These are phyloP conservation scores for Colletotrichum sublineola DNA, from an alignment of 2,329 filamentous ascomycete species.

Conservation along the genomic window DNA sequence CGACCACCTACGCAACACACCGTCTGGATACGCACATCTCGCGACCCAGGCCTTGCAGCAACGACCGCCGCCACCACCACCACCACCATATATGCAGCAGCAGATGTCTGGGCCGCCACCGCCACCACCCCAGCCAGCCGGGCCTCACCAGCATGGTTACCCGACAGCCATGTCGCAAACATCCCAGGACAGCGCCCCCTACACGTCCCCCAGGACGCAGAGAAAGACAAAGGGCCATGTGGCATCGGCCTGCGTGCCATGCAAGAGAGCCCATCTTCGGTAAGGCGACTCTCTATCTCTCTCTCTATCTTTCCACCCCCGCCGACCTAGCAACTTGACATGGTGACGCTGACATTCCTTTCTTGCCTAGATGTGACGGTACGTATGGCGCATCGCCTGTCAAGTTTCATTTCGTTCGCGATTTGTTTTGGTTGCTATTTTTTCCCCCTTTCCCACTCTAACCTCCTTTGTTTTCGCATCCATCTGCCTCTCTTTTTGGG, in stretches of 20 bases:
- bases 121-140: conserved; percentile 45
- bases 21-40: conserved; percentile 37
- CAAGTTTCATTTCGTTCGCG: conserved; percentile 29
- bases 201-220: conserved; percentile 71
- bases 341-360: conserved; percentile 33
- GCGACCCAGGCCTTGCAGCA: conserved; percentile 41
- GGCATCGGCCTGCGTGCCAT: conserved; percentile 86
- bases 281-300: conserved; percentile 51
- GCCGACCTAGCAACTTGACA: conserved; percentile 8
- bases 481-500: not conserved
- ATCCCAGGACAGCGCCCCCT: conserved; percentile 60
- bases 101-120: conserved; percentile 49
- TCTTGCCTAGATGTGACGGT: conserved; percentile 69
- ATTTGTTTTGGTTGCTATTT: conserved; percentile 31
- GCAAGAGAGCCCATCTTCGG: conserved; percentile 85
- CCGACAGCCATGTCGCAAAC: conserved; percentile 47
- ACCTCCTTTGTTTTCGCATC: not conserved
- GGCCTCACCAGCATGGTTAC: conserved; percentile 48
- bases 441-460: not conserved
- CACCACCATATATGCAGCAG: conserved; percentile 38
- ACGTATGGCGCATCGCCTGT: conserved; percentile 56
- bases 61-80: conserved; percentile 24
- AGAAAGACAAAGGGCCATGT: conserved; percentile 85
- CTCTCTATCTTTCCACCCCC: not conserved
- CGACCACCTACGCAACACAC: conserved; percentile 52